Base-by-base conservation (phyloP, 2,329 filamentous ascomycete species). In the Fusarium irregulare region DNA sequence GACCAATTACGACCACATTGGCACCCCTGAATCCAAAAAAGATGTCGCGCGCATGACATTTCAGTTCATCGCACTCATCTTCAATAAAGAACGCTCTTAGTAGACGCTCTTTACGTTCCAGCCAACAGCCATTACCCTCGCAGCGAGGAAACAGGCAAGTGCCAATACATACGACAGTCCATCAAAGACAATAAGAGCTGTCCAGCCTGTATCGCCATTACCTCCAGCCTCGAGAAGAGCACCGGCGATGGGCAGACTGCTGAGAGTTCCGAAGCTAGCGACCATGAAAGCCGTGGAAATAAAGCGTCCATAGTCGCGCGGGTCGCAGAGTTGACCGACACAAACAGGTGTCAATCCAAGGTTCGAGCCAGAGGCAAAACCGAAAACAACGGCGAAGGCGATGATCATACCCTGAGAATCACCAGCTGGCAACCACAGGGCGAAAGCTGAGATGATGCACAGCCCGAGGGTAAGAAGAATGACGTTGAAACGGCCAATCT, bases 261-360 rank as follows among this genome's bases (percentile, higher is more conserved):
- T 83, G 6, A 85, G 76, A 1, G 84, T 90, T 66, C 91, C 92
- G 72, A 95, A 91, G 67, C 89, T 91, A 21, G 93, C 92, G 42
- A 94, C 83, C 56, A 92, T 93, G 77, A 93, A 93, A 58, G 90
- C 90, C 0, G 91, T 93, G 2, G 92, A 90, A 74, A 91, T 93
- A 75, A 92, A 93, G 20, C 91, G 83, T 1, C 92, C 93, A 72
- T 94, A 96, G 51, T 93, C 85, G 56, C 90, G 85, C 5, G 92
- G 91, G 34, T 90, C 88, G 77, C 93, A 97, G 16, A 96, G 84
- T 79, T 95, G 92, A 2, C 92, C 92, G 2, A 97, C 86, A 72
- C 93, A 95, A 0, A 96, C 92, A 0, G 93, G 93, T 0, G 91
- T 90, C 28, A 97, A 78, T 2, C 88, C 89, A 68, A 97, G 91